phyloP scores from a whole-genome alignment of 352 stramenopile species.

The Phytophthora brassicae region DNA sequence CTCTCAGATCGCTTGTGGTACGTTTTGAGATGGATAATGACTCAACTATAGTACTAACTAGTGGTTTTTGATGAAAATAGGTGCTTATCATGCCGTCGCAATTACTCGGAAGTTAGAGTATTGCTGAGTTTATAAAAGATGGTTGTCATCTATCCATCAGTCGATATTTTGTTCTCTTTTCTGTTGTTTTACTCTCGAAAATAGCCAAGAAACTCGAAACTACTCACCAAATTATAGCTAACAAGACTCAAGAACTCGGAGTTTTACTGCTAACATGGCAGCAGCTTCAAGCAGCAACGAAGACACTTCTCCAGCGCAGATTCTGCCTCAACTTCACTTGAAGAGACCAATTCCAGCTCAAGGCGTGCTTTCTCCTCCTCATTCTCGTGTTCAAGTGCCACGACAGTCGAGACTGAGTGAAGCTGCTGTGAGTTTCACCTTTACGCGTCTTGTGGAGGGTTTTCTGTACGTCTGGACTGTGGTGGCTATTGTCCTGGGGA shows the following conservation, averaged over 20 bases:
- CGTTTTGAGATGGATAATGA: conserved; percentile 13
- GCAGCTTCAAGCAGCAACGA: neutral
- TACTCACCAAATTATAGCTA: conserved; percentile 13
- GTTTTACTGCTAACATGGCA: too few species aligned
- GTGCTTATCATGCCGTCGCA: conserved; percentile 65
- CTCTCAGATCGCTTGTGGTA: conserved; percentile 63
- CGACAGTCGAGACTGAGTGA: conserved; percentile 8
- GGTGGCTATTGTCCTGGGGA: conserved; percentile 48
- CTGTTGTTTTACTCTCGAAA: conserved; percentile 7
- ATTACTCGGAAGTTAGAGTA: conserved; percentile 56
- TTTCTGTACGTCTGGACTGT: conserved; percentile 63
- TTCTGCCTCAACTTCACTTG: conserved; percentile 19
- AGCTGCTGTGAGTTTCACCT: conserved; percentile 17
- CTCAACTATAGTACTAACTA: too few species aligned
- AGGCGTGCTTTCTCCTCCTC: conserved; percentile 24
- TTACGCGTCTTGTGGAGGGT: conserved; percentile 32
- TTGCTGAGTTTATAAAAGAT: conserved; percentile 23
- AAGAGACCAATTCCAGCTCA: conserved; percentile 16
- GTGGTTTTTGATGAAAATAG: conserved; percentile 27
- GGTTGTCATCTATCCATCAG: conserved; percentile 6
- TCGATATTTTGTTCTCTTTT: conserved; percentile 1
- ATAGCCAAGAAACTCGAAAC: conserved; percentile 24
- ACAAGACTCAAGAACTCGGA: neutral
- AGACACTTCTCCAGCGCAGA: conserved; percentile 5
- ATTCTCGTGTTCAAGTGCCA: neutral